phyloP scores from a whole-genome alignment of 2,329 filamentous ascomycete genomes.

The Ophiostoma novo-ulmi region DNA sequence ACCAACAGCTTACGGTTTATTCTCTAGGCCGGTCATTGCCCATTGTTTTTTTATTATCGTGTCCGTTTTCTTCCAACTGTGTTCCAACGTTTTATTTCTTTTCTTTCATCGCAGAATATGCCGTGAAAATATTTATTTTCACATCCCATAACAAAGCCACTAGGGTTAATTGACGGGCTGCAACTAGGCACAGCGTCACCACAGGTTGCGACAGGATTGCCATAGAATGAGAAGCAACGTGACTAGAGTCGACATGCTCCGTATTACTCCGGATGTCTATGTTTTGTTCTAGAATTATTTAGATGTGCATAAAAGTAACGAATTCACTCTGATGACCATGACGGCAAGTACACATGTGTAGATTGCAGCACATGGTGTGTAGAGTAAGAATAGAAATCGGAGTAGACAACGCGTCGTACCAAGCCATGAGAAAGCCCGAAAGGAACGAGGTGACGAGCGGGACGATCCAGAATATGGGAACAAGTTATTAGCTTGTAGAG shows the following conservation, averaged over 20 bases:
- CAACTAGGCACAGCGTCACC: not conserved
- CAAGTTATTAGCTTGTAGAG: not conserved
- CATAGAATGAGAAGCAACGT: not conserved
- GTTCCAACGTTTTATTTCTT: too few relatives aligned
- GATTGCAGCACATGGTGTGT: slow-evolving; percentile 4
- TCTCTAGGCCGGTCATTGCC: not conserved
- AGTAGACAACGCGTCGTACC: not conserved
- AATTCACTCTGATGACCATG: not conserved
- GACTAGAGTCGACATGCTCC: not conserved
- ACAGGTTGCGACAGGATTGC: not conserved
- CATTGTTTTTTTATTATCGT: not conserved
- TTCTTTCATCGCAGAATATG: too few relatives aligned
- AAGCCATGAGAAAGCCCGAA: not conserved
- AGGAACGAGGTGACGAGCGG: not conserved
- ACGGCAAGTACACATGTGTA: slow-evolving; percentile 9
- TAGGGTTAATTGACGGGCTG: not conserved
- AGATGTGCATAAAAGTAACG: not conserved
- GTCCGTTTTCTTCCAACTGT: too few relatives aligned
- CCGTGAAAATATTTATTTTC: too few relatives aligned
- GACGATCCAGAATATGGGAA: not conserved
- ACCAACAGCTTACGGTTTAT: not conserved
- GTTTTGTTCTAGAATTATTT: not conserved
- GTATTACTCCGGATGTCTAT: not conserved
- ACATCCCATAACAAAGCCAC: not conserved
- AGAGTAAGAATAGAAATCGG: not conserved